Percentiles rank a stretch among this genome's conserved stretches.
Evolutionary conservation across 768 basidiomycete species (phyloP).

Genomic region (Termitomyces sp.): DNA sequence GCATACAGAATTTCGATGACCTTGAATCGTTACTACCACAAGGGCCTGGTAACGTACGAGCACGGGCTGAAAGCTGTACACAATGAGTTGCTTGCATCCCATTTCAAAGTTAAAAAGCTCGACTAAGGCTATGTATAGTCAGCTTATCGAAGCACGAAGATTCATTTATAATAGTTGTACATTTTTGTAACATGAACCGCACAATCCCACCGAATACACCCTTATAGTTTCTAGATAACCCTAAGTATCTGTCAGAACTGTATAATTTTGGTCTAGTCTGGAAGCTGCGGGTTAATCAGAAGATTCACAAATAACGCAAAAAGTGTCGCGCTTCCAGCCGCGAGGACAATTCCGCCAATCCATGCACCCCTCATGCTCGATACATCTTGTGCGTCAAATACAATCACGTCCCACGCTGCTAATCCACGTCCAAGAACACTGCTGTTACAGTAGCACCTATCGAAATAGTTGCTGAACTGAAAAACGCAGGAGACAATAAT

Average conservation of each 20-base stretch:
- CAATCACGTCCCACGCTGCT: slow-evolving; percentile 25
- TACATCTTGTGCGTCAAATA: slow-evolving; percentile 14
- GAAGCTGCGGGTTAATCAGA: slow-evolving; percentile 17
- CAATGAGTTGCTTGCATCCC: too few relatives aligned
- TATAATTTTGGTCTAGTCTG: neutral
- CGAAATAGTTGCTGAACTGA: slow-evolving; percentile 26
- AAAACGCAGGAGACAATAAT: slow-evolving; percentile 23
- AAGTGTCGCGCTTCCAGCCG: slow-evolving; percentile 14
- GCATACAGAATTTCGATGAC: too few relatives aligned
- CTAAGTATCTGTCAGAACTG: neutral
- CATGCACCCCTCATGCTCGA: slow-evolving; percentile 19
- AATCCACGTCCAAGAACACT: slow-evolving; percentile 21
- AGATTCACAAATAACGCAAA: slow-evolving; percentile 25
- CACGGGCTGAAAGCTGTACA: too few relatives aligned
- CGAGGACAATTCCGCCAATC: slow-evolving; percentile 29
- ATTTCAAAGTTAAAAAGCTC: too few relatives aligned
- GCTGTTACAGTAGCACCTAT: slow-evolving; percentile 32
- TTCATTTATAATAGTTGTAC: too few relatives aligned
- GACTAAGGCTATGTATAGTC: too few relatives aligned
- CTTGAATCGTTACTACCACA: too few relatives aligned
- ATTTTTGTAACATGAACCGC: too few relatives aligned
- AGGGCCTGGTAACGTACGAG: too few relatives aligned
- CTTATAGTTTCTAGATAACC: too few relatives aligned
- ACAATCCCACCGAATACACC: too few relatives aligned
- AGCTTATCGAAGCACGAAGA: too few relatives aligned